Conservation (phyloP, 768 basidiomycete species). For the Lentinula detonsa region DNA sequence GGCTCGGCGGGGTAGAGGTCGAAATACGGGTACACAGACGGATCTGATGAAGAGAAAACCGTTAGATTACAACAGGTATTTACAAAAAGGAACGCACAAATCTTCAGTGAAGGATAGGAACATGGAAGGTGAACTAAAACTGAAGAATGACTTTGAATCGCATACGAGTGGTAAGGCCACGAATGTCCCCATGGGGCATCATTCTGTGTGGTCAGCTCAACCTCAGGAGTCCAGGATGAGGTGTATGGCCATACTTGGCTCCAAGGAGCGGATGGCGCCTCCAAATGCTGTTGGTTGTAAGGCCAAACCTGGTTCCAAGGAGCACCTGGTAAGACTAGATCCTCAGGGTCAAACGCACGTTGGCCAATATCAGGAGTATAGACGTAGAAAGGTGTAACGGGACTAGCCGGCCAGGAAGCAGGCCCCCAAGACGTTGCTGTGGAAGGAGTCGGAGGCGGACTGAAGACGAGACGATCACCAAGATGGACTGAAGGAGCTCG, state of each 20-base stretch:
- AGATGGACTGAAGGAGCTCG: slow-evolving; percentile 33
- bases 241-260: slow-evolving; percentile 2
- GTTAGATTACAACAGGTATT: neutral
- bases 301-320: slow-evolving; percentile 20
- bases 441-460: slow-evolving; percentile 34
- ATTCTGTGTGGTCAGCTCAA: neutral
- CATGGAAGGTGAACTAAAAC: slow-evolving; percentile 5
- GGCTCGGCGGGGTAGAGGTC: slow-evolving; percentile 22
- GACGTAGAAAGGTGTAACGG: slow-evolving; percentile 26
- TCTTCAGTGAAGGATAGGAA: slow-evolving; percentile 19
- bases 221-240: neutral
- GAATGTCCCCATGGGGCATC: slow-evolving; percentile 10
- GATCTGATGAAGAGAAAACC: neutral
- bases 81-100: slow-evolving; percentile 17
- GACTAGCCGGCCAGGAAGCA: slow-evolving; percentile 33
- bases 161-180: slow-evolving; percentile 16
- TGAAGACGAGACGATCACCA: slow-evolving; percentile 26
- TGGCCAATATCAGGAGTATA: slow-evolving; percentile 35
- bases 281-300: neutral
- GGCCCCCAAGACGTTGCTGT: slow-evolving; percentile 49
- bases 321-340: neutral
- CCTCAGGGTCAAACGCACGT: slow-evolving; percentile 22
- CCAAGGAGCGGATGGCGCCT: neutral
- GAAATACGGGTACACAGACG: slow-evolving; percentile 23
- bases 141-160: neutral